Conservation (phyloP, 208 protist species). For the Acanthamoeba royreba region DNA sequence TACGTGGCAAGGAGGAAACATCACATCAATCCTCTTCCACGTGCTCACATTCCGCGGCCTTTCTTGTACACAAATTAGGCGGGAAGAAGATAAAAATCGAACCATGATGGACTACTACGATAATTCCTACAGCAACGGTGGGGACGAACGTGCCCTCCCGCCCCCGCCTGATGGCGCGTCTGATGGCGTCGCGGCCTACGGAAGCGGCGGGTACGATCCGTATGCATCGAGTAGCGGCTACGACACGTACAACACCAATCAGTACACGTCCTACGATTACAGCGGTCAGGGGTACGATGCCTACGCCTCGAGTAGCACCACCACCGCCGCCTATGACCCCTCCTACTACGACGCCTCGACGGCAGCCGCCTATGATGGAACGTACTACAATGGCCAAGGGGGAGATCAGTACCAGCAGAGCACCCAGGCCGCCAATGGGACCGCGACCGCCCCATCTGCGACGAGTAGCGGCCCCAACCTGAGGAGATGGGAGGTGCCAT, state of each 20-base stretch:
- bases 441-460: background rate
- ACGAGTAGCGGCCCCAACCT: background rate
- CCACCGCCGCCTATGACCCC: background rate
- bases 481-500: slow-evolving; percentile 18
- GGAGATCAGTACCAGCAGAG: background rate
- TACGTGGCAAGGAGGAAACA: too few species aligned
- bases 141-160: background rate
- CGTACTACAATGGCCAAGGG: background rate
- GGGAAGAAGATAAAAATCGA: too few species aligned
- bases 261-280: background rate
- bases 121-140: background rate
- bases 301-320: background rate
- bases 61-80: too few species aligned
- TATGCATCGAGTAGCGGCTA: background rate
- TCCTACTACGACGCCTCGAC: background rate
- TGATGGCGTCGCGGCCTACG: too few species aligned
- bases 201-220: background rate
- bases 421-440: background rate
- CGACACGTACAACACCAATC: background rate
- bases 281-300: background rate
- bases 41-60: too few species aligned
- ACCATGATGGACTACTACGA: too few species aligned
- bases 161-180: too few species aligned
- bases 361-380: background rate
- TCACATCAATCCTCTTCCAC: too few species aligned